phyloP scores from a whole-genome alignment of 164 flowering plant species.

The Echeveria elegans region DNA sequence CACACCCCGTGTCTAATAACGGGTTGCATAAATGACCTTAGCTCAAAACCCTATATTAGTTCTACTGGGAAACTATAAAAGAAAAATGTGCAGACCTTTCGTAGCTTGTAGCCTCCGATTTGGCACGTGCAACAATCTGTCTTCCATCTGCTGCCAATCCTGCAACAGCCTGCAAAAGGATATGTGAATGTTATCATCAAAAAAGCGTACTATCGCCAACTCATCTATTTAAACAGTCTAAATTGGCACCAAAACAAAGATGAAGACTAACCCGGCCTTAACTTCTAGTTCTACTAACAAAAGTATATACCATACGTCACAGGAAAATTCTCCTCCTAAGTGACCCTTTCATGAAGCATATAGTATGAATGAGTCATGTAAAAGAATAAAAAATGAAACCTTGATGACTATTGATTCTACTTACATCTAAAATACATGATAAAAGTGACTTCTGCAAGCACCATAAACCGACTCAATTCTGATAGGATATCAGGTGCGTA shows the following conservation, averaged over 20 bases:
- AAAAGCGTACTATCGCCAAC: not conserved
- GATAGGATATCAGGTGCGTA: too few relatives aligned
- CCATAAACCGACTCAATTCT: too few relatives aligned
- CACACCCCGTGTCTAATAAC: not conserved
- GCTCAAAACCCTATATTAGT: not conserved
- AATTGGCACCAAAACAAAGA: not conserved
- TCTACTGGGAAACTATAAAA: not conserved
- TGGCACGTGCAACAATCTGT: slow-evolving; percentile 91
- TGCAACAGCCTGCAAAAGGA: slow-evolving; percentile 67
- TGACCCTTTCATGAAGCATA: not conserved
- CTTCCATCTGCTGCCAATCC: slow-evolving; percentile 98
- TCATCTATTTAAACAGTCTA: not conserved
- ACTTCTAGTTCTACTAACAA: not conserved
- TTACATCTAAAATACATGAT: too few relatives aligned
- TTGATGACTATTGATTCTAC: too few relatives aligned
- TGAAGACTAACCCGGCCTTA: not conserved
- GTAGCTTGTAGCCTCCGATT: slow-evolving; percentile 71
- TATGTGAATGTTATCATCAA: not conserved
- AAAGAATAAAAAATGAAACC: not conserved
- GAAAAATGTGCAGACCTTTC: slow-evolving; percentile 42
- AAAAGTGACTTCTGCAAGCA: too few relatives aligned
- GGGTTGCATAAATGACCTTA: not conserved
- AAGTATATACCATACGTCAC: not conserved
- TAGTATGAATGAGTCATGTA: not conserved
- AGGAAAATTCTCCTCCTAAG: not conserved